Percentiles rank a stretch among this genome's conserved stretches.
Evolutionary conservation across 2,329 filamentous ascomycete species (phyloP).

Genomic region (Alternaria hordeiaustralica): DNA sequence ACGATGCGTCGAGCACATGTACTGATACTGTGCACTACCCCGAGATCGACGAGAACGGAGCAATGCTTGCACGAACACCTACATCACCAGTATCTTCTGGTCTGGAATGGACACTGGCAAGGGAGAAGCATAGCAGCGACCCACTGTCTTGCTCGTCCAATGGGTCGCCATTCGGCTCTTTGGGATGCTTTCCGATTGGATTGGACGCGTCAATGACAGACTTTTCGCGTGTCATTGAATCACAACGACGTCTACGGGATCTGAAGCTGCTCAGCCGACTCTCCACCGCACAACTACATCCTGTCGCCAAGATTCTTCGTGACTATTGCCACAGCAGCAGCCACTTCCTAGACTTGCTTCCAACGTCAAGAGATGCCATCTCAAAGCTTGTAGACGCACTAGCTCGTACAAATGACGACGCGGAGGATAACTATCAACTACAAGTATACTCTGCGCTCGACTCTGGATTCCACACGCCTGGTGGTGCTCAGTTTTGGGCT

Average conservation of each 20-base stretch:
- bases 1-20: conserved; percentile 36
- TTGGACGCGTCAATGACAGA: conserved; percentile 39
- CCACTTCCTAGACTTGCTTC: conserved; percentile 25
- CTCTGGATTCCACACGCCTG: conserved; percentile 47
- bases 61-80: conserved; percentile 22
- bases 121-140: conserved; percentile 34
- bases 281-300: conserved; percentile 31
- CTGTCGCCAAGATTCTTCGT: conserved; percentile 20
- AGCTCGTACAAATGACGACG: conserved; percentile 30
- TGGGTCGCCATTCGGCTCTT: conserved; percentile 32
- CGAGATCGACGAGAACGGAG: conserved; percentile 41
- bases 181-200: conserved; percentile 48
- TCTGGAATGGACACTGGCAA: conserved; percentile 37
- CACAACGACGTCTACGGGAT: conserved; percentile 38
- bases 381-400: conserved; percentile 31
- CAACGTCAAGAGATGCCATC: conserved; percentile 32
- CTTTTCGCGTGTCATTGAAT: conserved; percentile 41
- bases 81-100: conserved; percentile 24
- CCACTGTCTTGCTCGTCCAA: conserved; percentile 42
- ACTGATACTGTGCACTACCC: conserved; percentile 43
- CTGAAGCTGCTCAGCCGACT: conserved; percentile 40
- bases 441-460: conserved; percentile 45
- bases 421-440: conserved; percentile 37
- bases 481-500: conserved; percentile 44
- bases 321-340: conserved; percentile 22